These are phyloP conservation scores for Orobanche coerulescens DNA, from an alignment of 257 asterid species.

Conservation along the genomic window DNA sequence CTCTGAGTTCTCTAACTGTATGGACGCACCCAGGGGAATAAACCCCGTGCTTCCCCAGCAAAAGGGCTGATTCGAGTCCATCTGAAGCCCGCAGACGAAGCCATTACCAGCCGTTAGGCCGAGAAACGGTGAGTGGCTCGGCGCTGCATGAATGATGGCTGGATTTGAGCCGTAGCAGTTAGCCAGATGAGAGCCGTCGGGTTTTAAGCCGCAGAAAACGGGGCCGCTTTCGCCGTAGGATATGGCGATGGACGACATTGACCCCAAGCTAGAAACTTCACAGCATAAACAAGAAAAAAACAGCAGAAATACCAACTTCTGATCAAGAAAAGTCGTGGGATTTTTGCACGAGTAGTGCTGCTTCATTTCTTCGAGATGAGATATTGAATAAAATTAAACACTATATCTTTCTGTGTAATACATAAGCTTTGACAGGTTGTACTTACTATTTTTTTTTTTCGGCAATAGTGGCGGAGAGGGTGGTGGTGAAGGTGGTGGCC, in stretches of 20 bases:
- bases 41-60: constrained; percentile 83
- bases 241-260: constrained; percentile 84
- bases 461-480: constrained; percentile 23
- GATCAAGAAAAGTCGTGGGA: constrained; percentile 20
- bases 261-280: constrained; percentile 56
- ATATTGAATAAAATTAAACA: not conserved
- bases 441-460: not conserved
- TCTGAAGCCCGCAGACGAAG: constrained; percentile 69
- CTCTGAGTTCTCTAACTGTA: constrained; percentile 41
- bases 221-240: constrained; percentile 84
- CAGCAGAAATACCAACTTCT: constrained; percentile 28
- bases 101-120: constrained; percentile 80
- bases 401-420: not conserved
- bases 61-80: constrained; percentile 54
- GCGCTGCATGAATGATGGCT: constrained; percentile 52
- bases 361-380: constrained; percentile 15
- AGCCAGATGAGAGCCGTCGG: constrained; percentile 76
- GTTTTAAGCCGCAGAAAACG: constrained; percentile 69
- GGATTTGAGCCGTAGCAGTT: constrained; percentile 70
- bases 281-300: constrained; percentile 28
- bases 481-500: constrained; percentile 27
- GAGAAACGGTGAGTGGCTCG: constrained; percentile 38
- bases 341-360: constrained; percentile 10
- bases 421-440: no score
- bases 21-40: constrained; percentile 56